Base-by-base conservation (phyloP, 108 stramenopile genomes). In the Mediolabrus comicus region DNA sequence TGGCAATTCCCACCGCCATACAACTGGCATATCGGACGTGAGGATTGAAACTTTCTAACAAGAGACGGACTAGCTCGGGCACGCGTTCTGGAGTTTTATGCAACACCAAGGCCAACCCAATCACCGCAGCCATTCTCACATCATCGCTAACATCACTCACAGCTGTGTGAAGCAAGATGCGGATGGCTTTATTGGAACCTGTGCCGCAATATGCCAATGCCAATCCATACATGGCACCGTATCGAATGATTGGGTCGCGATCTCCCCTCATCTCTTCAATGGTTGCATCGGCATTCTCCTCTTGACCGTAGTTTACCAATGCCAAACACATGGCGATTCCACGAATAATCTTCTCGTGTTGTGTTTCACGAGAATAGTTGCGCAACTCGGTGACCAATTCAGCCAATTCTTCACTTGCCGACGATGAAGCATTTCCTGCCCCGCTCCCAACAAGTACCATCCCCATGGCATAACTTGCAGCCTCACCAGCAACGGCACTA, bases 1-100 rank as follows among this genome's bases (percentile, higher is more conserved):
- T 97, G 54, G 98, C 96, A 68, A 99, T 97, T 17, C 98, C 99
- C 4, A 99, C 95, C 7, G 99, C 98, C 92, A 99, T 94, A 68
- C 98, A 98, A 75, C 97, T 95, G 17, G 98, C 99, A 74, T 98
- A 99, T 49, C 99, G 91, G 33, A 99, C 98, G 78, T 99, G 98
- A 16, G 99, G 96, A 79, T 99, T 99, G 91, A 98, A 99, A 73
- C 87, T 90, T 73, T 98, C 99, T n/a, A 98, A 78, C 13, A 99
- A 81, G 14, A 99, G 88, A 51, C 92, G 84, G 59, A 98, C 95
- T 9, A 98, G 74, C 54, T 90, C 79, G 3, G 96, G 96, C 39
- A 99, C 95, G 28, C 95, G 94, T 70, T 97, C 89, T 1, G 98
- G 97, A 19, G 91, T 95, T 69, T 97, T 96, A 91, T 89, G 97